Conservation (phyloP, 495 filamentous ascomycete genomes). For the Trypethelium eluteriae region DNA sequence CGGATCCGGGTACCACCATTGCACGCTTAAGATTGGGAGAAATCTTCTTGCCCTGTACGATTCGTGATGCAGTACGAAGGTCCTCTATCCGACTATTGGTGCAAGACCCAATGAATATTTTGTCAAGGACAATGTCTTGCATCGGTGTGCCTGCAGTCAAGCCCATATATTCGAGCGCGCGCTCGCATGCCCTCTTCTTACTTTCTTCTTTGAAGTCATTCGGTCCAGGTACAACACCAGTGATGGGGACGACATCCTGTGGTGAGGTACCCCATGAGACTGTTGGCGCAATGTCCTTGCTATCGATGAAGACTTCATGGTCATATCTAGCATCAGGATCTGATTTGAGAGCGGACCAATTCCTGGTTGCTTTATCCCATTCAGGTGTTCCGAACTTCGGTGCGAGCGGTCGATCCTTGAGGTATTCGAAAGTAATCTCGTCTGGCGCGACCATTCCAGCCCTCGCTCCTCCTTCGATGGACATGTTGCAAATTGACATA, state of each 20-base stretch:
- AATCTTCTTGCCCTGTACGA: conserved; percentile 79
- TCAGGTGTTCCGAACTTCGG: conserved; percentile 74
- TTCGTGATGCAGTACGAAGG: conserved; percentile 74
- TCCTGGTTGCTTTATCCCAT: conserved; percentile 82
- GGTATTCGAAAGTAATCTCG: conserved; percentile 87
- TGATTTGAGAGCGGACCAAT: conserved; percentile 81
- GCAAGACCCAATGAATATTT: conserved; percentile 97
- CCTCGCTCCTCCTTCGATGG: conserved; percentile 93
- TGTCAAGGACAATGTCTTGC: conserved; percentile 85
- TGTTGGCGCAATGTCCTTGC: conserved; percentile 86
- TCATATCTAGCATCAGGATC: conserved; percentile 84
- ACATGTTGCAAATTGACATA: conserved; percentile 99
- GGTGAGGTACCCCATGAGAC: conserved; percentile 96
- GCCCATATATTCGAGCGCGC: conserved; percentile 94
- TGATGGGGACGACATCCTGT: conserved; percentile 92
- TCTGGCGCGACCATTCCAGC: conserved; percentile 97
- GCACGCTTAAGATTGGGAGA: conserved; percentile 83
- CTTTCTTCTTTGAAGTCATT: conserved; percentile 71
- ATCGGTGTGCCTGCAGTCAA: conserved; percentile 75
- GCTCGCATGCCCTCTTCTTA: conserved; percentile 68
- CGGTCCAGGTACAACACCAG: conserved; percentile 78
- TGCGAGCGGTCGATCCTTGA: conserved; percentile 80
- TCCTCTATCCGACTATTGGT: conserved; percentile 97
- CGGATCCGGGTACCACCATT: conserved; percentile 93
- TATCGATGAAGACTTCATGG: conserved; percentile 75